Conservation (phyloP, 306 rosid species). For the Fagus crenata region DNA sequence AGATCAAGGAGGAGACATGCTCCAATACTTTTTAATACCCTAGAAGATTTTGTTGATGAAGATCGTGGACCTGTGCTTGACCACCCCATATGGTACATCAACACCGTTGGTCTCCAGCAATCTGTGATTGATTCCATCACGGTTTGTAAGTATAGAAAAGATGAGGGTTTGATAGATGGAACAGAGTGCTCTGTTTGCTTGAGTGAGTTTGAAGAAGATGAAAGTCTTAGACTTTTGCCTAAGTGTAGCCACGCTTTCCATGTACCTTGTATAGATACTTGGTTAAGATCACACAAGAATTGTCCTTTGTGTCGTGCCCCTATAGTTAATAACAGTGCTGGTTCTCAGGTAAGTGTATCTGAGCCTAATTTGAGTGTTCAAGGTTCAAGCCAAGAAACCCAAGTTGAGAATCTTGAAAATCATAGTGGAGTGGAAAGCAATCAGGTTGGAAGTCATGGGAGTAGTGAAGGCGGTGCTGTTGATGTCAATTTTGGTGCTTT, state of each 20-base stretch:
- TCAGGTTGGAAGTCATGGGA: slow-evolving; percentile 29
- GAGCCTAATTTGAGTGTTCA: slow-evolving; percentile 28
- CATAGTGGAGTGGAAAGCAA: slow-evolving; percentile 5
- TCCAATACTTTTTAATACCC: slow-evolving; percentile 40
- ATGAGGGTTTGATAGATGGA: slow-evolving; percentile 61
- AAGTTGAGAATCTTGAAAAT: slow-evolving; percentile 26
- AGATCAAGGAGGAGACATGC: slow-evolving; percentile 14
- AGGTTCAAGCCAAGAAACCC: slow-evolving; percentile 24
- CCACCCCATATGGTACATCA: slow-evolving; percentile 63
- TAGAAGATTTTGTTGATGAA: slow-evolving; percentile 39
- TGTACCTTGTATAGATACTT: slow-evolving; percentile 44
- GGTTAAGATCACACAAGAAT: slow-evolving; percentile 50
- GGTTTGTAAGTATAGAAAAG: slow-evolving; percentile 46
- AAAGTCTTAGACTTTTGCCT: slow-evolving; percentile 64
- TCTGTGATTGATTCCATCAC: slow-evolving; percentile 67
- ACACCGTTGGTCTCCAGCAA: slow-evolving; percentile 60
- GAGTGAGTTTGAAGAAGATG: slow-evolving; percentile 63
- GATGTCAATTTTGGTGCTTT: slow-evolving; percentile 21
- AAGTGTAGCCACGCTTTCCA: slow-evolving; percentile 73
- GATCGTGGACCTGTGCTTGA: slow-evolving; percentile 33
- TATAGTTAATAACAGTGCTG: slow-evolving; percentile 29
- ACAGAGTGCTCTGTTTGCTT: slow-evolving; percentile 80
- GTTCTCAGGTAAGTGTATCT: slow-evolving; percentile 2
- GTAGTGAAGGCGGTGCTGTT: slow-evolving; percentile 20
- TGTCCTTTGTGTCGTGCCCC: slow-evolving; percentile 60